Evolutionary conservation across 1,284 basidiomycete genomes (phyloP), one percentile per base, ranked within the genome.

Genomic region (Coriolopsis trogii): DNA sequence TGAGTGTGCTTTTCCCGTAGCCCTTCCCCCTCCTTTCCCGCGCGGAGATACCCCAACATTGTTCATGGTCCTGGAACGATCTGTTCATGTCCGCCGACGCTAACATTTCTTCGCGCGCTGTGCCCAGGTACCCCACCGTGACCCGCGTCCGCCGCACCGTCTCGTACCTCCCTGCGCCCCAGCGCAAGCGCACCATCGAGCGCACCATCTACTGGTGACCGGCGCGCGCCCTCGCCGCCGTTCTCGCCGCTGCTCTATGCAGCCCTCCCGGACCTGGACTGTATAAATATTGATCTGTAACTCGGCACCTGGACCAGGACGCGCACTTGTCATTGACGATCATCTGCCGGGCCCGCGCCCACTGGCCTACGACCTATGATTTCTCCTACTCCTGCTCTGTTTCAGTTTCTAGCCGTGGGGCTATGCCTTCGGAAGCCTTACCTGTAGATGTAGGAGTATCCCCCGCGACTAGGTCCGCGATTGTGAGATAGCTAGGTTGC

Each of bases 141-240:
- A 86, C 86, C 49, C 85, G 85, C 59, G 81, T 91, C 47, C 82
- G 77, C 62, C 85, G 88, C 61, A 84, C 84, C 38, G 76, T 87
- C 51, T 79, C 77, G 52, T 84, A 84, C 73, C 77, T 81, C 26
- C 66, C 70, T 46, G 61, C 70, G 24, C 60, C 66, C 31, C 58
- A 63, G 49, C 77, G 80, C 62, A 71, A 72, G 54, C 78, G 76
- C 50, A 75, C 74, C 53, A 63, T 90, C 62, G 86, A 89, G 69
- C 83, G 88, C 53, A 76, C 80, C 54, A 78, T 90, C 64, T 85
- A 87, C 71, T 90, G 83, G 83, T 89, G 69, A 72, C 47, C 54
- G 37, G 43, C 33, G 15, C 21, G 18, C 20, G 7, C 30, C 16
- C 16, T 26, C 37, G 20, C n/a, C 3, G 12, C n/a, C 46, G 36